These are phyloP conservation scores for Fusarium sp. DNA, from an alignment of 2,329 filamentous ascomycete species.

Conservation along the genomic window DNA sequence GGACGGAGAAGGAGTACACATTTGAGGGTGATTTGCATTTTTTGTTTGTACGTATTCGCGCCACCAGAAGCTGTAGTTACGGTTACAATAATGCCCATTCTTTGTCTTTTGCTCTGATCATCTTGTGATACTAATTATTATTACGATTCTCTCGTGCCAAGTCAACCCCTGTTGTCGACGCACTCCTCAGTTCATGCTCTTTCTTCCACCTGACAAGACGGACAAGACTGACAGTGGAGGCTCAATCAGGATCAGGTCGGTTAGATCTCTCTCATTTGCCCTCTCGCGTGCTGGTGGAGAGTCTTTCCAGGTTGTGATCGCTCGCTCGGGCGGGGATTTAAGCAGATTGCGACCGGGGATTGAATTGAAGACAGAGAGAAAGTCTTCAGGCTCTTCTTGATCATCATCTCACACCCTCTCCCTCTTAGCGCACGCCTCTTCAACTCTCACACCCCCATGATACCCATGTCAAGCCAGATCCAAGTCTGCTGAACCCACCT, in stretches of 20 bases:
- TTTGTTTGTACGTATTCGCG: background rate
- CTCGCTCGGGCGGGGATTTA: slow-evolving; percentile 34
- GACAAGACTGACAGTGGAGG: slow-evolving; percentile 9
- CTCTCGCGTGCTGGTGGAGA: slow-evolving; percentile 41
- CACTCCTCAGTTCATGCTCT: slow-evolving; percentile 36
- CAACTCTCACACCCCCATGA: background rate
- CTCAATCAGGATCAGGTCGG: slow-evolving; percentile 22
- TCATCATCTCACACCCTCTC: background rate
- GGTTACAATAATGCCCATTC: background rate
- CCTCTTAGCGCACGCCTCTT: background rate
- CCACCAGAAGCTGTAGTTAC: background rate
- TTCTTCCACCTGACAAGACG: background rate
- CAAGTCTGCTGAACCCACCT: slow-evolving; percentile 30
- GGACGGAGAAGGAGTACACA: background rate
- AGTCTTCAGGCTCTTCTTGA: background rate
- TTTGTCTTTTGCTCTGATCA: background rate
- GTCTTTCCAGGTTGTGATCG: slow-evolving; percentile 36
- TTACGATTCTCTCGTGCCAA: slow-evolving; percentile 6
- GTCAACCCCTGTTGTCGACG: slow-evolving; percentile 19
- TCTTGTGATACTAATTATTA: background rate
- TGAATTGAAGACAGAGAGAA: background rate
- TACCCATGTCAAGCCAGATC: slow-evolving; percentile 34
- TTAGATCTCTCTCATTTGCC: slow-evolving; percentile 44
- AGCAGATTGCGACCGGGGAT: slow-evolving; percentile 41
- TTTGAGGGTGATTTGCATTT: slow-evolving; percentile 4